These are phyloP conservation scores for Canavalia gladiata DNA, from an alignment of 306 rosid genomes.

Conservation along the genomic window DNA sequence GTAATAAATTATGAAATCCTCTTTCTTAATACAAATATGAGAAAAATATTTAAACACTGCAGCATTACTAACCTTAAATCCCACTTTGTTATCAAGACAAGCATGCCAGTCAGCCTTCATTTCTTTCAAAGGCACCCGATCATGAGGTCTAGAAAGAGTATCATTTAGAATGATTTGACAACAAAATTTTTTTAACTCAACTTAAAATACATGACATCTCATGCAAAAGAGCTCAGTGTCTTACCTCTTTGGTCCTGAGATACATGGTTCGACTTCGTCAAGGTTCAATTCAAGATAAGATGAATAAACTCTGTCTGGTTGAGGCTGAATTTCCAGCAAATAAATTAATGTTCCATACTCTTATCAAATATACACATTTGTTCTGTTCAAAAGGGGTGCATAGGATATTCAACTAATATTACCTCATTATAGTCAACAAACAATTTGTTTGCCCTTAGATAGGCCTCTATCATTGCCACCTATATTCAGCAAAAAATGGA, in stretches of 20 bases:
- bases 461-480: constrained; percentile 92
- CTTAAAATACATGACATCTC: constrained; percentile 2
- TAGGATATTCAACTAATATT: constrained; percentile 13
- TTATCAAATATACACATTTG: constrained; percentile 19
- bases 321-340: constrained; percentile 66
- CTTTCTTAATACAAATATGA: constrained; percentile 16
- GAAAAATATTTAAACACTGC: not conserved
- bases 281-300: constrained; percentile 85
- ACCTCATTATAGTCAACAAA: constrained; percentile 91
- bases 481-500: constrained; percentile 46
- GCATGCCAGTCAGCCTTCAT: constrained; percentile 96
- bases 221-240: not conserved
- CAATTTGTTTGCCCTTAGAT: constrained; percentile 86
- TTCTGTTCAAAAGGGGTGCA: not conserved
- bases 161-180: constrained; percentile 40
- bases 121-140: constrained; percentile 86
- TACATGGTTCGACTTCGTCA: constrained; percentile 76
- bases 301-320: constrained; percentile 84
- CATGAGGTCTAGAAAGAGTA: constrained; percentile 78
- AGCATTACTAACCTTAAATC: constrained; percentile 83
- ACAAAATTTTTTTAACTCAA: constrained; percentile 30
- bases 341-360: constrained; percentile 45
- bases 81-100: constrained; percentile 96
- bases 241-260: constrained; percentile 93
- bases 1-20: constrained; percentile 9